Base-by-base conservation (phyloP, 2,329 filamentous ascomycete species). In the Penicillium sp. region DNA sequence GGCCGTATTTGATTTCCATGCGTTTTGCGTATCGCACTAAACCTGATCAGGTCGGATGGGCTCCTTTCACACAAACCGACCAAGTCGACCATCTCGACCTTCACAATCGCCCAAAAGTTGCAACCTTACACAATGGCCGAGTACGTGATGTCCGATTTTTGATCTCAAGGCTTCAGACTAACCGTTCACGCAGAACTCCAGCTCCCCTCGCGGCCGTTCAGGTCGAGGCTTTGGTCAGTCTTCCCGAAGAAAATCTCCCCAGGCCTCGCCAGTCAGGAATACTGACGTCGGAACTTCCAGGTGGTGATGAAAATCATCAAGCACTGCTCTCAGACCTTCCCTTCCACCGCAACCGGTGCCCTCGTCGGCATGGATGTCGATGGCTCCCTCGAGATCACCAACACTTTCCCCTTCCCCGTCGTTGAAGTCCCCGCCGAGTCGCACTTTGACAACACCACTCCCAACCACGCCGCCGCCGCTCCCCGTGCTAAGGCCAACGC, bases 261-360 rank as follows among this genome's bases (percentile, higher is more conserved):
- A 59, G 59, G 55, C 61, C 54, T 56, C 61, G 59, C 60, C 61
- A 63, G 56, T 55, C 56, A 57, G 54, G 60, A 60, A 66, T 66
- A 59, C 67, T 73, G 46, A 71, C 55, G 49, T 46, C 49, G 46
- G 45, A 56, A 45, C 44, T 47, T 66, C 54, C 65, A 94, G 90
- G 90, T 95, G 70, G 90, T 96, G 66, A 93, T 97, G 89, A 96
- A 97, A 82, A 92, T 97, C 74, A 92, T 95, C 77, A 97, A 95
- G 79, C 92, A 97, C 81, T 91, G 90, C 79, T 88, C 91, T 54
- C 85, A 89, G 68, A 83, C 84, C 50, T 97, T 96, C 79, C 93
- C 93, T 45, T 93, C 91, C 48, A 87, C 87, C 53, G 91, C 92
- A 53, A 97, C 92, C 52, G 93, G 93, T 59, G 90, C 89, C 59